phyloP scores from a whole-genome alignment of 768 basidiomycete genomes.

The Pleurotus eryngii region DNA sequence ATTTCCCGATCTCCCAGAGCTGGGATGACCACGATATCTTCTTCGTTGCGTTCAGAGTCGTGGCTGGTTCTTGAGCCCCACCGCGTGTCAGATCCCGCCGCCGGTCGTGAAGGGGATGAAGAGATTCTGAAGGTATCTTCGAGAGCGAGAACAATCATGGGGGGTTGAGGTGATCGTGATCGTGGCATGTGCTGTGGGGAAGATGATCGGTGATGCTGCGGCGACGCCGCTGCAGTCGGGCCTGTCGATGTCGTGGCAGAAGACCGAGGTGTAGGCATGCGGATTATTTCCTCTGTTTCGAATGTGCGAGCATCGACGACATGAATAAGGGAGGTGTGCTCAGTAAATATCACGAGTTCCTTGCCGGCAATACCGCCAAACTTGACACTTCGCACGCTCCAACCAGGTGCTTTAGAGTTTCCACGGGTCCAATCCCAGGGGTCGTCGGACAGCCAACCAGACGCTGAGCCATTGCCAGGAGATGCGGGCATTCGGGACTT shows the following conservation, averaged over 20 bases:
- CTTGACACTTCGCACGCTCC: conserved; percentile 85
- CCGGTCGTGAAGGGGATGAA: neutral
- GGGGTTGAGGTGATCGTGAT: conserved; percentile 10
- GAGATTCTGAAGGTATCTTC: conserved; percentile 60
- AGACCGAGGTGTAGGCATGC: conserved; percentile 41
- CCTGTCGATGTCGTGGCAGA: neutral
- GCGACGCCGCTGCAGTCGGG: conserved; percentile 4
- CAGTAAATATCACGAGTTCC: conserved; percentile 87
- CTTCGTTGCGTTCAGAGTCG: conserved; percentile 24
- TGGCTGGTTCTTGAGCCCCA: conserved; percentile 18
- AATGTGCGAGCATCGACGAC: conserved; percentile 87
- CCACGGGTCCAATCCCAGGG: conserved; percentile 68
- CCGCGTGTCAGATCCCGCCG: neutral
- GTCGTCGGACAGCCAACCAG: conserved; percentile 58
- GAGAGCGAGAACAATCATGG: conserved; percentile 44
- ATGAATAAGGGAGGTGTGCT: conserved; percentile 84
- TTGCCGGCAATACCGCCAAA: conserved; percentile 59
- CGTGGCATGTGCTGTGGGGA: conserved; percentile 7
- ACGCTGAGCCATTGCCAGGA: conserved; percentile 38
- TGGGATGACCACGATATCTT: conserved; percentile 53
- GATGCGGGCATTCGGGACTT: conserved; percentile 26
- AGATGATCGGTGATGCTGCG: conserved; percentile 1
- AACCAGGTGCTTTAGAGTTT: conserved; percentile 61
- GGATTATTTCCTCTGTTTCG: conserved; percentile 68
- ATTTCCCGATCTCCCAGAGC: conserved; percentile 51